Evolutionary conservation across 352 stramenopile genomes (phyloP).

Genomic region (Globisporangium takayamanum): DNA sequence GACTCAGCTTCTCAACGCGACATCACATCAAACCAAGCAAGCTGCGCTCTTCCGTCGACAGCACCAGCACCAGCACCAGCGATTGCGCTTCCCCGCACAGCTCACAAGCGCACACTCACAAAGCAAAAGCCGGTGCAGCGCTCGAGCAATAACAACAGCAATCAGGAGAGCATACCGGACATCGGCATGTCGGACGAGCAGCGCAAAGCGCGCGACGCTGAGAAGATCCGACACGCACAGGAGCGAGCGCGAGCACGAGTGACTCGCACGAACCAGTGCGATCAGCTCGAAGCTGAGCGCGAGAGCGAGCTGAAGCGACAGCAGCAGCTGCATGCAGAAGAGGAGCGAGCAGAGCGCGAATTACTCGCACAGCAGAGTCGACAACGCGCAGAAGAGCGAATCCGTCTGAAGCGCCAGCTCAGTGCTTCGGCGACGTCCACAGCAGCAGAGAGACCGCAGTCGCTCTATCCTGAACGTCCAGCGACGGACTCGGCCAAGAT

Average conservation of each 20-base stretch:
- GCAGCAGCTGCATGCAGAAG: conserved; percentile 13
- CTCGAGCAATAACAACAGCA: background rate
- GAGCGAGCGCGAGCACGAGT: conserved; percentile 48
- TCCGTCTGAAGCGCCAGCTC: conserved; percentile 24
- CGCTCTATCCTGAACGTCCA: conserved; percentile 6
- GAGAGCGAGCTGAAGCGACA: conserved; percentile 16
- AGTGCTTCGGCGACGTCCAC: conserved; percentile 5
- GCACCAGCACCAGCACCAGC: too few species aligned
- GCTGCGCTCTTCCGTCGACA: too few species aligned
- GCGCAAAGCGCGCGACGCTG: conserved; percentile 22
- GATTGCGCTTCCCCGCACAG: too few species aligned
- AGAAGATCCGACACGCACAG: conserved; percentile 52
- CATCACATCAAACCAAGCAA: too few species aligned
- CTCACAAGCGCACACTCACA: background rate
- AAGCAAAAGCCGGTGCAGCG: background rate
- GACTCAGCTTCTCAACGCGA: too few species aligned
- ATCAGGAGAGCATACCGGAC: conserved; percentile 19
- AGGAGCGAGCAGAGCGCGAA: conserved; percentile 27
- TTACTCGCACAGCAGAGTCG: conserved; percentile 31
- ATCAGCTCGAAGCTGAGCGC: conserved; percentile 21
- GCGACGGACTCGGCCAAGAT: conserved; percentile 6
- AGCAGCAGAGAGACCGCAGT: background rate
- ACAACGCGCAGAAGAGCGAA: conserved; percentile 35
- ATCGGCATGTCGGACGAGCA: conserved; percentile 24
- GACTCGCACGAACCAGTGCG: conserved; percentile 33